Base-by-base conservation (phyloP, 2,329 filamentous ascomycete genomes). In the Ophiostoma sp. region DNA sequence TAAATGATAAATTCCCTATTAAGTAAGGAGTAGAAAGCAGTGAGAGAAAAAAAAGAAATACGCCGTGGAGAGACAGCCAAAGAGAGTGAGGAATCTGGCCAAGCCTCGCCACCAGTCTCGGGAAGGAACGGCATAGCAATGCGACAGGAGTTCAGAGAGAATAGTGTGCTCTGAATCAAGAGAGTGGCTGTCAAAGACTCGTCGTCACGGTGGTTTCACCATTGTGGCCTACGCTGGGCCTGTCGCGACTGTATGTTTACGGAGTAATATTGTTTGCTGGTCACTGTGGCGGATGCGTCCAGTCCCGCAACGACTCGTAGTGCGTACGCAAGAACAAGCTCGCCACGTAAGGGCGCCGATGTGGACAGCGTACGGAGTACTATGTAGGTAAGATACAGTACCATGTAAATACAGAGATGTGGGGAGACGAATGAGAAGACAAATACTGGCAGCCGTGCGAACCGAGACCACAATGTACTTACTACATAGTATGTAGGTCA, bases 331-430 rank as follows among this genome's bases (percentile, higher is more conserved):
- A 62, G 57, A 62, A 33, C 6, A 7, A 27, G 57, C 57, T 62
- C 57, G 57, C 57, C 57, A 62, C 57, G 57, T 62, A 62, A 62
- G 57, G 57, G 57, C 33, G 57, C 35, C 27, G 57, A 33, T 57
- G 23, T 57, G 23, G 48, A 52, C n/a, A n/a, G 48, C 6, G 17
- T 20, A 20, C 48, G 48, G 17, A 10, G 48, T n/a, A n/a, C n/a
- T n/a, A n/a, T n/a, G n/a, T 23, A 52, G 17, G 17, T 52, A 20
- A 20, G 10, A 41, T 41, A 41, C 39, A 41, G 36, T 39, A 39
- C 36, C 8, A 15, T 15, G 39, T 48, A 8, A 48, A 11, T 54
- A 60, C 23, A 11, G 6, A 60, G n/a, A 33, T 17, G 17, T 33
- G 57, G 27, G 4, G 57, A 62, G 57, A 62, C 27, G 57, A 62